Conservation (phyloP, 2,329 filamentous ascomycete genomes). For the Clonostachys sp. region DNA sequence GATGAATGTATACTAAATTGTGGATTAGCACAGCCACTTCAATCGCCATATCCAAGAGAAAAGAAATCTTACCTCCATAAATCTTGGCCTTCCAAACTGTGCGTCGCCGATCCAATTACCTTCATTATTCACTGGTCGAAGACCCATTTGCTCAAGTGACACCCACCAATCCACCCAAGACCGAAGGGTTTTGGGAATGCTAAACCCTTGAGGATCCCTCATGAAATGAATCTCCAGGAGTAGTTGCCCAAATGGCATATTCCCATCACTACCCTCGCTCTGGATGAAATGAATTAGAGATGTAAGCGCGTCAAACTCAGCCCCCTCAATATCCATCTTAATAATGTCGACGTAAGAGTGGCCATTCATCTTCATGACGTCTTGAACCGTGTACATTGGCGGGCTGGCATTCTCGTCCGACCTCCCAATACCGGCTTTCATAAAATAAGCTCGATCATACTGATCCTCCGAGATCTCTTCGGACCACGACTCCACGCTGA, state of each 20-base stretch:
- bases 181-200: neutral
- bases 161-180: neutral
- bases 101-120: neutral
- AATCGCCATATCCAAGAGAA: no score
- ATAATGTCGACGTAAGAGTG: conserved; percentile 32
- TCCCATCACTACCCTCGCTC: neutral
- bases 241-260: conserved; percentile 10
- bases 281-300: neutral
- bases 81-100: neutral
- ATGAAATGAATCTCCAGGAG: conserved; percentile 10
- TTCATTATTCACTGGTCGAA: neutral
- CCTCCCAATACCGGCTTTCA: conserved; percentile 19
- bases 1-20: neutral
- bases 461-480: conserved; percentile 13
- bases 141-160: neutral
- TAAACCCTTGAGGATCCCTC: neutral
- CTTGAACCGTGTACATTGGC: conserved; percentile 24
- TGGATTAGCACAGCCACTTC: no score
- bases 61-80: neutral
- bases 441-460: conserved; percentile 20
- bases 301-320: conserved; percentile 20
- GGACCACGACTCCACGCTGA: conserved; percentile 23
- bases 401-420: conserved; percentile 15
- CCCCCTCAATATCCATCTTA: conserved; percentile 32
- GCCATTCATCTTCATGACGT: conserved; percentile 28